These are phyloP conservation scores for Auriscalpium orientale DNA, from an alignment of 768 basidiomycete genomes.

Conservation along the genomic window DNA sequence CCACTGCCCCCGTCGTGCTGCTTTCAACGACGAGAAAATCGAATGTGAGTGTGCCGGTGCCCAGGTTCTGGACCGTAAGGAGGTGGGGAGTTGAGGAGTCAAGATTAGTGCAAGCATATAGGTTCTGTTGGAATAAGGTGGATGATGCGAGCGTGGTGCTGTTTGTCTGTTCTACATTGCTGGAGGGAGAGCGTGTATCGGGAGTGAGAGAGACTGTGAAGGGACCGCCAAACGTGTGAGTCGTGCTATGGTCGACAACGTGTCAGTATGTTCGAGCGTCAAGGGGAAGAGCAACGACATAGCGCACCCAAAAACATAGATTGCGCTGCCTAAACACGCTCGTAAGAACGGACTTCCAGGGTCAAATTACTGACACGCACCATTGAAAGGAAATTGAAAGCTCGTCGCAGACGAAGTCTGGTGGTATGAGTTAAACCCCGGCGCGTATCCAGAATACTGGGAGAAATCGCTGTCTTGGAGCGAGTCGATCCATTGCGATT, in stretches of 20 bases:
- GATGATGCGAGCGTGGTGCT: background rate
- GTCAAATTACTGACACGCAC: background rate
- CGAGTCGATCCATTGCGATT: background rate
- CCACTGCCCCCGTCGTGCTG: background rate
- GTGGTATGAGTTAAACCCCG: background rate
- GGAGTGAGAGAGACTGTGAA: background rate
- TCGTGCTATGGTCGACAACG: background rate
- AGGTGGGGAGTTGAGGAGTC: background rate
- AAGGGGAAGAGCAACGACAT: background rate
- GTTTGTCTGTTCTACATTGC: background rate
- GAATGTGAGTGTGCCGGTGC: background rate
- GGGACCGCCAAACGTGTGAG: background rate
- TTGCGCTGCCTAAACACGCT: background rate
- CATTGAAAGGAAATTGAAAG: background rate
- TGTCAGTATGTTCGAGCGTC: too few relatives aligned
- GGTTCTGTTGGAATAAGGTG: background rate
- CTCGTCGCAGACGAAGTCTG: background rate
- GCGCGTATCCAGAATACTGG: background rate
- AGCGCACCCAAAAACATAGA: constrained; percentile 1
- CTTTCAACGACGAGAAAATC: constrained; percentile 1
- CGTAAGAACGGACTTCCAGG: too few relatives aligned
- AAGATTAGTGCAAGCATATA: background rate
- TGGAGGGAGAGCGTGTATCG: background rate
- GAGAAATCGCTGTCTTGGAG: background rate
- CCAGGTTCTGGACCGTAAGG: background rate